Evolutionary conservation across 1,284 basidiomycete genomes (phyloP), one percentile per base, ranked within the genome.

Genomic region (Meira nashicola): DNA sequence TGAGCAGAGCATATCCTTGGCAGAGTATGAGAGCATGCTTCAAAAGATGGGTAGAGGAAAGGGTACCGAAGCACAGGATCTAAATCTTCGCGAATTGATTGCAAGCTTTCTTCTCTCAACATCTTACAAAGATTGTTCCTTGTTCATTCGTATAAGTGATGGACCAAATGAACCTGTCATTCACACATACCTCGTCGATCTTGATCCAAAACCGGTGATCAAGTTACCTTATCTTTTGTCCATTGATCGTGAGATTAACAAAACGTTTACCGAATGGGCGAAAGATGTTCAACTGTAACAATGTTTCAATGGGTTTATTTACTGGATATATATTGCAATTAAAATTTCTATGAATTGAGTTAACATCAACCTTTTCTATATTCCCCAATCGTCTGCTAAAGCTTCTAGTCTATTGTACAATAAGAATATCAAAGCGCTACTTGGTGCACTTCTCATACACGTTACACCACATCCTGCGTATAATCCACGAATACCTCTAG

Each of bases 381-480:
- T 55, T 14, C 66, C 71, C 43, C 68, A 63, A 19, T 41, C 40
- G 39, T 72, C 71, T 33, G 66, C 67, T 14, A 64, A 47, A 39
- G 62, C 62, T 55, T 73, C 73, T 28, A 75, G 49, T 60, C 73
- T 75, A 66, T 73, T 73, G 55, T 73, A 73, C 60, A 73, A 60
- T 59, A 58, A 39, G 52, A 66, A 64, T 54, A 67, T 68, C 55
- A 67, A 64, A 47, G 67, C 75, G 43, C 72, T 74, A 38, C 63
- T 66, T 1, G 93, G 93, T 55, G 92, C 87, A 0, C 89, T 87
- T 57, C 92, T 82, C 28, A 89, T 85, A 47, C 92, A 88, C 0
- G 94, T 97, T 68, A 97, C 86, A 6, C 91, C 93, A 78, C 92
- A 92, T 0, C n/a, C 94, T 12, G 92, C 90, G 80, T 98, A 98